Conservation (phyloP, 176 grass and related monocot species). For the Oryza meyeriana region DNA sequence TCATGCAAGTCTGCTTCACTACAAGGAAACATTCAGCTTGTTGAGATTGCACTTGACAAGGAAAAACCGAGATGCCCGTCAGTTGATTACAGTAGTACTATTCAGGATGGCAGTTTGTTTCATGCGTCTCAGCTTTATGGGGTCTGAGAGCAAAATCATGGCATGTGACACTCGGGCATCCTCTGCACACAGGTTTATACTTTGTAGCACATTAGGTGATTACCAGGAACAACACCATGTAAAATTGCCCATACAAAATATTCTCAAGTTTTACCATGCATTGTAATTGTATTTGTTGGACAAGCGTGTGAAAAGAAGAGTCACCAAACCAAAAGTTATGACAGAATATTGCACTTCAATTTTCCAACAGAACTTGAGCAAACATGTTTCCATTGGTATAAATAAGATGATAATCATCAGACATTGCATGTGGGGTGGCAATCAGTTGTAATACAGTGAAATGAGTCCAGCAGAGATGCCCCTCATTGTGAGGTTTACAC, state of each 20-base stretch:
- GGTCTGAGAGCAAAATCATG: not conserved
- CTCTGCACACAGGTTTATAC: not conserved
- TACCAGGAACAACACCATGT: not conserved
- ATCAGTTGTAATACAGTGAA: not conserved
- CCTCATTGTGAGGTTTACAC: not conserved
- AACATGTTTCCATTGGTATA: not conserved
- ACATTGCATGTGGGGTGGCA: not conserved
- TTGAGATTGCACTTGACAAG: constrained; percentile 57
- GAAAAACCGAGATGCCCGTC: constrained; percentile 22
- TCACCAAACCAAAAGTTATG: not conserved
- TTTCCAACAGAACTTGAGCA: not conserved
- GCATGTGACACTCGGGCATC: not conserved
- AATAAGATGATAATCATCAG: not conserved
- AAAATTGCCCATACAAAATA: not conserved
- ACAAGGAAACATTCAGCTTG: constrained; percentile 76
- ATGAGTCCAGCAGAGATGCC: not conserved
- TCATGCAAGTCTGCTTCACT: constrained; percentile 59
- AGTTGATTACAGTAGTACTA: not conserved
- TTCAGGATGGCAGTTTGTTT: not conserved
- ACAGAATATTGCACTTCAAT: not conserved
- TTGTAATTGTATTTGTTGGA: not conserved
- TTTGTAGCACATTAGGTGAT: not conserved
- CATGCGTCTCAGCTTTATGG: not conserved
- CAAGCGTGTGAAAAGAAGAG: not conserved
- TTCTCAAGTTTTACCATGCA: not conserved